A percentile compares a stretch with the other conserved stretches of the same genome.
Conservation (phyloP, 2,329 filamentous ascomycete species). For the Beauveria australis region DNA sequence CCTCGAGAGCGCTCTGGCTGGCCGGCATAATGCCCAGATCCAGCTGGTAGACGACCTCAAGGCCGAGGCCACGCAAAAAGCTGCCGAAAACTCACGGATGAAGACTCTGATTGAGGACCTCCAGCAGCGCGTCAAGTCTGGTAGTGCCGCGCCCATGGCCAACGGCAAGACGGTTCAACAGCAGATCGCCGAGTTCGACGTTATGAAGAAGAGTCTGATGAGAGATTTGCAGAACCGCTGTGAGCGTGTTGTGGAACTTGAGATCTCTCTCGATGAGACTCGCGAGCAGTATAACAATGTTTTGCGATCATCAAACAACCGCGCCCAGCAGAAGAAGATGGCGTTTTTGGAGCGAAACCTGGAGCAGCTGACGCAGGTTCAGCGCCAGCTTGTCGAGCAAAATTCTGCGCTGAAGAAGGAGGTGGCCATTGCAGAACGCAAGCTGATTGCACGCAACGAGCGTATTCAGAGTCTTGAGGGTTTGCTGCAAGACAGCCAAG, state of each 20-base stretch:
- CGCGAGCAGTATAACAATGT: constrained; percentile 99
- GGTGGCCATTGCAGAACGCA: constrained; percentile 95
- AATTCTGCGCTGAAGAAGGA: constrained; percentile 98
- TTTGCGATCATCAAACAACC: constrained; percentile 90
- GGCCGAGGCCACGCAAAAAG: constrained; percentile 65
- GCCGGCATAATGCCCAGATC: constrained; percentile 64
- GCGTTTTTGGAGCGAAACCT: constrained; percentile 97
- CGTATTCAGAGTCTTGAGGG: constrained; percentile 90
- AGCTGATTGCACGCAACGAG: constrained; percentile 93
- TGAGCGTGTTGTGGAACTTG: constrained; percentile 93
- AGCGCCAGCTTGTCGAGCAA: constrained; percentile 95
- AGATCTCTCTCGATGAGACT: constrained; percentile 95
- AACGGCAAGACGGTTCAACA: constrained; percentile 92
- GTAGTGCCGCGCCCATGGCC: constrained; percentile 49
- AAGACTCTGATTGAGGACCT: constrained; percentile 74
- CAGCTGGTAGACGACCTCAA: constrained; percentile 71
- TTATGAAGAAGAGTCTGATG: constrained; percentile 99
- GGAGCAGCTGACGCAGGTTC: constrained; percentile 94
- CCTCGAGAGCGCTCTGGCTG: constrained; percentile 67
- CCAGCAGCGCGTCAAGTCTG: constrained; percentile 63
- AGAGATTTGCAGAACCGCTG: constrained; percentile 96
- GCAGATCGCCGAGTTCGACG: constrained; percentile 96
- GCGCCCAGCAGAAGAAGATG: constrained; percentile 99
- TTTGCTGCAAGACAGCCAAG: constrained; percentile 91
- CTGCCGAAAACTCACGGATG: constrained; percentile 74